phyloP scores from a whole-genome alignment of 257 asterid genomes.

The Gentiana macrophylla region DNA sequence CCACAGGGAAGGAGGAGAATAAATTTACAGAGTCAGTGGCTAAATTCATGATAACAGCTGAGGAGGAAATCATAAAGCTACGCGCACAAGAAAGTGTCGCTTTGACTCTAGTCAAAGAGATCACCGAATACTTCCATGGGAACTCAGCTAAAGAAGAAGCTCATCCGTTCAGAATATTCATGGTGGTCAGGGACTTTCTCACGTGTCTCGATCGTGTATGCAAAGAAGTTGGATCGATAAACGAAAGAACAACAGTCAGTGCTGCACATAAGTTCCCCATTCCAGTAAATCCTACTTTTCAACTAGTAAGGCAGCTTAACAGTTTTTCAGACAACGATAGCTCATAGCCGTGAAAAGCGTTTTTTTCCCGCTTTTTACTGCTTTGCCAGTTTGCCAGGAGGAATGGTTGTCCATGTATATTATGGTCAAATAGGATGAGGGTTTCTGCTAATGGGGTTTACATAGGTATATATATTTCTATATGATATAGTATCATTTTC shows the following conservation, averaged over 20 bases:
- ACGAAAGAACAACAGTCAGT: slow-evolving; percentile 64
- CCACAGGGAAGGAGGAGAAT: slow-evolving; percentile 16
- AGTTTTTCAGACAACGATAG: slow-evolving; percentile 45
- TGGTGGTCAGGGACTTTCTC: slow-evolving; percentile 90
- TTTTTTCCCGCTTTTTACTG: slow-evolving; percentile 4
- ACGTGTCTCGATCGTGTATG: slow-evolving; percentile 73
- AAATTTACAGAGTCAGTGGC: slow-evolving; percentile 42
- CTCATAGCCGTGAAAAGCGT: slow-evolving; percentile 17
- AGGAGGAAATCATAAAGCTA: slow-evolving; percentile 69
- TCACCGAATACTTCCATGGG: slow-evolving; percentile 94
- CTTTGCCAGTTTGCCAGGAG: slow-evolving; percentile 14
- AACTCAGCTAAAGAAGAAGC: slow-evolving; percentile 88
- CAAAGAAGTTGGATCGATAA: slow-evolving; percentile 83
- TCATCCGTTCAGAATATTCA: slow-evolving; percentile 85
- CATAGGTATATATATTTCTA: slow-evolving; percentile 18
- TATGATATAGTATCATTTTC: not conserved
- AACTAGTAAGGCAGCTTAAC: slow-evolving; percentile 24
- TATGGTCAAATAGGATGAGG: slow-evolving; percentile 25
- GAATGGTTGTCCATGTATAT: slow-evolving; percentile 20
- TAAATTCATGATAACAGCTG: slow-evolving; percentile 47
- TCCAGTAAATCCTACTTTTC: slow-evolving; percentile 82
- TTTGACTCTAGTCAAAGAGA: slow-evolving; percentile 75
- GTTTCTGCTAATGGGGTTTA: slow-evolving; percentile 9
- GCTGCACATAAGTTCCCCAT: slow-evolving; percentile 76
- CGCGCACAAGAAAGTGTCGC: slow-evolving; percentile 84